phyloP scores from a whole-genome alignment of 805 yeast genomes.

The Hanseniaspora nectarophila region DNA sequence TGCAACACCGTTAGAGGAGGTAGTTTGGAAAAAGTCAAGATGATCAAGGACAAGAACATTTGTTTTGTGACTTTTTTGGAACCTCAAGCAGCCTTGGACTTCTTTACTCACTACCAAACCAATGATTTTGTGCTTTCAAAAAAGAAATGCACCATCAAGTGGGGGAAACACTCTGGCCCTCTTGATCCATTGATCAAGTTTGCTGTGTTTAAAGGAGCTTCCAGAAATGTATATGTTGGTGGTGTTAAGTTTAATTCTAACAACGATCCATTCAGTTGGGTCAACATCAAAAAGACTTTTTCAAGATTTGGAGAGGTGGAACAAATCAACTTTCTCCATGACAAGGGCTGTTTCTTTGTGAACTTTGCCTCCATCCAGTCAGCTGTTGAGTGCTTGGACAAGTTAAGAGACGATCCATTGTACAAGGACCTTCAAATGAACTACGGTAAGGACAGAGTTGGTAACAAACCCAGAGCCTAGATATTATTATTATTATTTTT shows the following conservation, averaged over 20 bases:
- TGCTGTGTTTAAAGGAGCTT: conserved; percentile 89
- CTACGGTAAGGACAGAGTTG: conserved; percentile 92
- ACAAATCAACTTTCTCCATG: conserved; percentile 77
- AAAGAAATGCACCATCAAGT: conserved; percentile 80
- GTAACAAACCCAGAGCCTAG: conserved; percentile 53
- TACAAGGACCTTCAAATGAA: conserved; percentile 67
- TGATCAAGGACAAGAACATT: conserved; percentile 73
- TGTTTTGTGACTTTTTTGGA: conserved; percentile 93
- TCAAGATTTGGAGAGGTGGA: conserved; percentile 85
- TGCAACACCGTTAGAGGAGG: conserved; percentile 97
- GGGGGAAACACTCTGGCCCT: conserved; percentile 97
- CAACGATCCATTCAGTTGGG: conserved; percentile 34
- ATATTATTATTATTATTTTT: no score
- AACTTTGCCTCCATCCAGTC: conserved; percentile 83
- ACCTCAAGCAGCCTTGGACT: conserved; percentile 95
- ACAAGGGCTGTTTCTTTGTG: conserved; percentile 79
- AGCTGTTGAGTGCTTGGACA: conserved; percentile 87
- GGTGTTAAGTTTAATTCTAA: conserved; percentile 35
- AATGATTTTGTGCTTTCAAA: conserved; percentile 81
- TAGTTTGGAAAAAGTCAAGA: conserved; percentile 67
- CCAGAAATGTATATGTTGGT: conserved; percentile 86
- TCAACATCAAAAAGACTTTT: conserved; percentile 59
- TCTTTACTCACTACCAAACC: conserved; percentile 83
- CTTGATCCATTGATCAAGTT: conserved; percentile 72
- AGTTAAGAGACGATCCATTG: conserved; percentile 63